Base-by-base conservation (phyloP, 495 filamentous ascomycete genomes). In the Parmelia sp. region DNA sequence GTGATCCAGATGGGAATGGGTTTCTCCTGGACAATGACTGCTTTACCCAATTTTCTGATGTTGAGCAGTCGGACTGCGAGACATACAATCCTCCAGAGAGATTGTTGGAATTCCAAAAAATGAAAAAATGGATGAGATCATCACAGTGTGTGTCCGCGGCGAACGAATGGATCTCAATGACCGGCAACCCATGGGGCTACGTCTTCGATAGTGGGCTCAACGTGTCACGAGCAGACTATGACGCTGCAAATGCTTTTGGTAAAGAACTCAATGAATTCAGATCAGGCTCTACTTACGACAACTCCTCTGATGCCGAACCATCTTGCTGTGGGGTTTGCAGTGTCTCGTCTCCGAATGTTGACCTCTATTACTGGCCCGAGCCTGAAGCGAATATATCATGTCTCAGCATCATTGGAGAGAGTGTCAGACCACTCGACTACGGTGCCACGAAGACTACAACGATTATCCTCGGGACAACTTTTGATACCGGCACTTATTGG, bases 121-220 rank as follows among this genome's bases (percentile, higher is more conserved):
- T 51, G 45, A 51, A 51, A 27, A 51, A 8, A 27, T 51, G 45
- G 45, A 51, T 51, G 45, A 51, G 45, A 27, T 51, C 45, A 27
- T 2, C 4, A 25, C 45, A 51, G 8, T 51, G 45, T 8, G 45
- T 27, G 15, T 3, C 45, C 4, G 45, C 45, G 11, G 12, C 1
- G 11, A 29, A 10, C 11, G 25, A 51, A 51, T 51, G 23, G 45
- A 14, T 25, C 17, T 9, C 12, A 27, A 51, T 12, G 4, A 42
- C 40, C 17, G 9, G 4, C 7, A 9, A 23, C n/a, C n/a, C n/a
- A n/a, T n/a, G n/a, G n/a, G n/a, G n/a, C n/a, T n/a, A n/a, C n/a
- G n/a, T n/a, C n/a, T n/a, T n/a, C n/a, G n/a, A n/a, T n/a, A n/a
- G n/a, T n/a, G n/a, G n/a, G n/a, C n/a, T n/a, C n/a, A n/a, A n/a